A percentile compares a stretch with the other conserved stretches of the same genome.
These are phyloP conservation scores for Synchytrium microbalum DNA, from an alignment of 371 early-diverging fungal species.

Conservation along the genomic window DNA sequence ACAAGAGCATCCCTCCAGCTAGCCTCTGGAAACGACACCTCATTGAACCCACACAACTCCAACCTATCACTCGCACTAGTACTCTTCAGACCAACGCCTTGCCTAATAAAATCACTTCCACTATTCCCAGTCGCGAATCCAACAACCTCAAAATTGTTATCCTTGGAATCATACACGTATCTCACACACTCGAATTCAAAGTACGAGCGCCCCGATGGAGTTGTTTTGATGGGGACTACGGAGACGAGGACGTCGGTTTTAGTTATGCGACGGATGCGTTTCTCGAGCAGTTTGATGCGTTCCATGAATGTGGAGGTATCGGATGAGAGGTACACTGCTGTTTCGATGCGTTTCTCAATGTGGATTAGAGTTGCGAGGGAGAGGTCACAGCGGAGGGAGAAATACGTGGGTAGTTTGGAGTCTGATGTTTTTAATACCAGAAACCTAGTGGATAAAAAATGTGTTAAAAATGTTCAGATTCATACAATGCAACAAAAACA, in stretches of 20 bases:
- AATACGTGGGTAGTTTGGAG: slow-evolving; percentile 50
- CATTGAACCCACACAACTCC: slow-evolving; percentile 64
- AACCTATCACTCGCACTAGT: slow-evolving; percentile 51
- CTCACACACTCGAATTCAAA: slow-evolving; percentile 71
- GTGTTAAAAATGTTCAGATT: too few species aligned
- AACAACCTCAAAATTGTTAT: slow-evolving; percentile 47
- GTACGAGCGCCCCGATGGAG: slow-evolving; percentile 43
- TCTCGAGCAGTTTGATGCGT: slow-evolving; percentile 30
- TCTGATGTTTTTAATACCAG: slow-evolving; percentile 36
- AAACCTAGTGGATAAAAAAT: slow-evolving; percentile 53
- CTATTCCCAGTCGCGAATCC: slow-evolving; percentile 48
- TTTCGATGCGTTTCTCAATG: slow-evolving; percentile 51
- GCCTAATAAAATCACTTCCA: slow-evolving; percentile 37
- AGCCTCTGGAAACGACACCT: slow-evolving; percentile 51
- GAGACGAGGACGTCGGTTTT: slow-evolving; percentile 34
- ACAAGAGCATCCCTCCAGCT: slow-evolving; percentile 41
- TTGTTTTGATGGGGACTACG: slow-evolving; percentile 33
- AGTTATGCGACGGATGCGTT: slow-evolving; percentile 7
- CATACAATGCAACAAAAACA: too few species aligned
- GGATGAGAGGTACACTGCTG: slow-evolving; percentile 47
- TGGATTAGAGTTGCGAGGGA: slow-evolving; percentile 52
- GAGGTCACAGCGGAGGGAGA: slow-evolving; percentile 43
- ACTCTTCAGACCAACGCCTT: slow-evolving; percentile 41
- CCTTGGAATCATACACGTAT: slow-evolving; percentile 42
- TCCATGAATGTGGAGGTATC: too few species aligned